Base-by-base conservation (phyloP, 805 yeast genomes). In the Monosporozyma siamensis region DNA sequence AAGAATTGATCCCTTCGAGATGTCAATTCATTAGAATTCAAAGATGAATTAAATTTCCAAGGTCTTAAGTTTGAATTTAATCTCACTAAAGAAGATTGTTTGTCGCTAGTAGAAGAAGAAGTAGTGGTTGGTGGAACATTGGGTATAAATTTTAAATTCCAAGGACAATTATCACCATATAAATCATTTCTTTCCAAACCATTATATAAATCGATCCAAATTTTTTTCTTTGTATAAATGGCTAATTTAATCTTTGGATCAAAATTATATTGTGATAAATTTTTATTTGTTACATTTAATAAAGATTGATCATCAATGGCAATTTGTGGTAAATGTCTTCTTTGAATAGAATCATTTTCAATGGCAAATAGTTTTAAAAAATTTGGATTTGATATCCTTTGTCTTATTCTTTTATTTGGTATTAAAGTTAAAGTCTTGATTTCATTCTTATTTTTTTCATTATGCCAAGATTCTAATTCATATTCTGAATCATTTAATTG, bases 391-490 rank as follows among this genome's bases (percentile, higher is more conserved):
- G 53, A 34, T 15, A 53, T 46, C 18, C 50, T 48, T 40, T 58
- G 61, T 32, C 65, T 49, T 21, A 50, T 43, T 41, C 60, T 46
- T 30, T 50, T 53, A 45, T 51, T 49, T 23, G 60, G 59, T 18
- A 49, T 32, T 7, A 47, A 40, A 3, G 29, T 11, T 14, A 14
- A 44, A 26, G 15, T 35, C 5, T 29, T 20, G 6, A 15, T 29
- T 11, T 12, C 5, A 17, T 5, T 17, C 14, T 35, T 15, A 21
- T 14, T 29, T 29, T 29, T 11, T 7, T 29, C 20, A 14, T 29
- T 24, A 8, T 59, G 61, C 63, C 63, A 58, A 10, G 53, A 48
- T 41, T 58, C 61, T 41, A 58, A 41, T 43, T 59, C 63, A 22
- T 35, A 38, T 14, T 42, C 42, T 34, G 27, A 15, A 7, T 32